Conservation (phyloP, 2,329 filamentous ascomycete species). For the Arthrobotrys iridis region DNA sequence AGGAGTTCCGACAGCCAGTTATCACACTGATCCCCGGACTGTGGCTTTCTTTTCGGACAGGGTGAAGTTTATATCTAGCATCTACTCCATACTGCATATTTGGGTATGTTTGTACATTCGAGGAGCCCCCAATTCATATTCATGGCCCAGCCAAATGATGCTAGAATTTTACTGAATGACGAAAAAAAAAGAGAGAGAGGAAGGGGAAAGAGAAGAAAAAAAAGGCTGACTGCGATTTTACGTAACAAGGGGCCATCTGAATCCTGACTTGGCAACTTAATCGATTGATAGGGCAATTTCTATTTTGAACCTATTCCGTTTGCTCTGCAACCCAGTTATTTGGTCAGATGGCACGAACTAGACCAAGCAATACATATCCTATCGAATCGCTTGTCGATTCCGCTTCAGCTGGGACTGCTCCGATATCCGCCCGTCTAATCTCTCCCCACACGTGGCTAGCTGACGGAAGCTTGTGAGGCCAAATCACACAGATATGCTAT, state of each 20-base stretch:
- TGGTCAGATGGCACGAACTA: constrained; percentile 40
- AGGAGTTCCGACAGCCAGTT: constrained; percentile 43
- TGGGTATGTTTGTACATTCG: neutral
- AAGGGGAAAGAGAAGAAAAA: too few relatives aligned
- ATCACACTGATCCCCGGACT: constrained; percentile 9
- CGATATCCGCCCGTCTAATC: constrained; percentile 41
- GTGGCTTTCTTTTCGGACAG: constrained; percentile 31
- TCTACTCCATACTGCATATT: constrained; percentile 1
- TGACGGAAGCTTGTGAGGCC: constrained; percentile 4
- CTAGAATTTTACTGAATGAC: constrained; percentile 31
- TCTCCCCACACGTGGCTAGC: constrained; percentile 41
- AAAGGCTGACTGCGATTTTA: constrained; percentile 50
- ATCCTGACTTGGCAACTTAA: constrained; percentile 45
- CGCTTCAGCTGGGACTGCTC: constrained; percentile 30
- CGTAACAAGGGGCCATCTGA: constrained; percentile 26
- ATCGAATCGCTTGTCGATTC: constrained; percentile 18
- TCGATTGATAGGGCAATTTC: constrained; percentile 30
- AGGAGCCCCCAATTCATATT: neutral
- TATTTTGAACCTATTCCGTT: neutral
- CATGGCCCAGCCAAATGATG: constrained; percentile 26
- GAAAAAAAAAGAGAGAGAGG: too few relatives aligned
- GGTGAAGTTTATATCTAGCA: constrained; percentile 9
- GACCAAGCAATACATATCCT: neutral
- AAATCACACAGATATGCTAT: constrained; percentile 27
- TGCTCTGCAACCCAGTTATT: constrained; percentile 36